These are phyloP conservation scores for Elsinoe fawcettii DNA, from an alignment of 2,329 filamentous ascomycete genomes.

Conservation along the genomic window DNA sequence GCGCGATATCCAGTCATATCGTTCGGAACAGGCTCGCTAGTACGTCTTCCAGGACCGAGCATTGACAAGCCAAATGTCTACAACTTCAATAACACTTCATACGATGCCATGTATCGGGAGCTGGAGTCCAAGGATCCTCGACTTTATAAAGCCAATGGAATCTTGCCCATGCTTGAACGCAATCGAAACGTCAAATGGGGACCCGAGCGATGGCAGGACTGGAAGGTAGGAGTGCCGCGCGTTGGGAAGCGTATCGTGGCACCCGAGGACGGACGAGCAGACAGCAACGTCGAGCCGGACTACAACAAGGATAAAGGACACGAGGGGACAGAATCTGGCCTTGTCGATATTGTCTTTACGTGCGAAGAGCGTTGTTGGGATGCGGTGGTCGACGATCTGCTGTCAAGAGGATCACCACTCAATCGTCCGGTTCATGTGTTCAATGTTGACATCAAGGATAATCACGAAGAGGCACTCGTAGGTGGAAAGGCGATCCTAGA, in stretches of 20 bases:
- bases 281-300: constrained; percentile 29
- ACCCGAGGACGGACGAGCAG: constrained; percentile 2
- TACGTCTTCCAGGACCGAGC: constrained; percentile 82
- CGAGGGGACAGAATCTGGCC: constrained; percentile 73
- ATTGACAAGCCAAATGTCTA: constrained; percentile 96
- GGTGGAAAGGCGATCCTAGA: constrained; percentile 90
- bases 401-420: constrained; percentile 74
- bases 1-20: constrained; percentile 86
- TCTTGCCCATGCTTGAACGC: constrained; percentile 90
- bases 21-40: constrained; percentile 90
- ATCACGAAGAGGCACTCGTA: constrained; percentile 89
- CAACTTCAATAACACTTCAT: constrained; percentile 94
- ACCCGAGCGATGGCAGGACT: constrained; percentile 96
- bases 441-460: constrained; percentile 97
- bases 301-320: constrained; percentile 64
- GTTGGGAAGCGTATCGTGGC: constrained; percentile 50
- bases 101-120: constrained; percentile 89
- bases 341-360: constrained; percentile 91
- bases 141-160: constrained; percentile 83
- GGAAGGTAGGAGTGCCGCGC: constrained; percentile 78
- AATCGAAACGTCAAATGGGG: constrained; percentile 91
- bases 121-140: constrained; percentile 76
- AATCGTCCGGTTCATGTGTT: constrained; percentile 95
- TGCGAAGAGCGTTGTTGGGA: constrained; percentile 99
- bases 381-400: constrained; percentile 87